Evolutionary conservation across 176 grass and related monocot genomes (phyloP).

Genomic region (Bolboschoenus planiculmis): DNA sequence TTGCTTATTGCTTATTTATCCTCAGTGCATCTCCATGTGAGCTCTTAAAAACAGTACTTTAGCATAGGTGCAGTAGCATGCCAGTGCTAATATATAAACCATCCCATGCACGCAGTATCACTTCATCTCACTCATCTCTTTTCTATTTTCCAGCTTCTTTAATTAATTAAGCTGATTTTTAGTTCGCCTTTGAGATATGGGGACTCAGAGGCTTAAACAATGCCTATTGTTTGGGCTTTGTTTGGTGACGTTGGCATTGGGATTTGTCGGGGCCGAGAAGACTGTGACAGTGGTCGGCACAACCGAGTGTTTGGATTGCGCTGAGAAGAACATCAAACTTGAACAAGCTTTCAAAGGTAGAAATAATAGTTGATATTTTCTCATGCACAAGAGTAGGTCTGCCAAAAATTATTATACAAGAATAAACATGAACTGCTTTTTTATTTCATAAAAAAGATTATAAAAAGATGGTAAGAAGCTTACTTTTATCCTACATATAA

Average conservation of each 20-base stretch:
- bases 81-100: slow-evolving; percentile 11
- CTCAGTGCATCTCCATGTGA: no score
- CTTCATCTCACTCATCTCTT: background rate
- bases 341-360: slow-evolving; percentile 18
- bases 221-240: slow-evolving; percentile 17
- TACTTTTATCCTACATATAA: background rate
- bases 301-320: slow-evolving; percentile 9
- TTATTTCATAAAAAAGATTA: background rate
- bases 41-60: background rate
- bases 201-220: background rate
- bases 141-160: background rate
- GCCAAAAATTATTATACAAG: background rate
- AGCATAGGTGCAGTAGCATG: background rate
- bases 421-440: background rate
- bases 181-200: background rate
- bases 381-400: background rate
- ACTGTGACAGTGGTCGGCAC: slow-evolving; percentile 3
- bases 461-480: background rate
- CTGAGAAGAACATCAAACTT: slow-evolving; percentile 11
- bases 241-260: background rate
- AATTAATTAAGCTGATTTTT: background rate
- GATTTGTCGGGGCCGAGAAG: background rate
- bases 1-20: no score
- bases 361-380: background rate
- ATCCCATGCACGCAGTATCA: background rate